Evolutionary conservation across 176 grass and related monocot species (phyloP), one percentile per base, ranked within the genome.

Genomic region (Oryza coarctata): DNA sequence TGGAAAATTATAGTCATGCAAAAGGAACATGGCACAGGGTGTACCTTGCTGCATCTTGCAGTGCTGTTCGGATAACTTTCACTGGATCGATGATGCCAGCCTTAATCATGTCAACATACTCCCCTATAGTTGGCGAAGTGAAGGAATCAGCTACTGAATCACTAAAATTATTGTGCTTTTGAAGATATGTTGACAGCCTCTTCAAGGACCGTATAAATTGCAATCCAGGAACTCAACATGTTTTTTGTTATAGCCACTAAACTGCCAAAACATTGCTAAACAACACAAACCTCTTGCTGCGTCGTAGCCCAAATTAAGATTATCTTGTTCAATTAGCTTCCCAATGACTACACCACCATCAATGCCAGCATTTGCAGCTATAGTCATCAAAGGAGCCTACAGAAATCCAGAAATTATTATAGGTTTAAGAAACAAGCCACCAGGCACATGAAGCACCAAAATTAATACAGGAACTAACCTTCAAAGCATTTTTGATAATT

Each of bases 41-140:
- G 27, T 88, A 94, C 95, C 95, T 98, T 75, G 86, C 87, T 47
- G 90, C 95, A 87, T 98, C 92, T 78, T 91, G 82, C 28, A 98
- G 79, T 68, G 95, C 95, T 66, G 90, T 94, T 79, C 92, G 86
- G 57, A 98, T 89, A 26, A 98, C 95, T 73, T 98, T 98, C 45
- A 94, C 72, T 7, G 95, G 95, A 83, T 98, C 95, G 0, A 94
- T 83, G 65, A 94, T 98, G 47, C 95, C 95, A 72, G 92, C 83
- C 82, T 98, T 89, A 57, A 98, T 93, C 92, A 94, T 93, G 90
- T 94, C 95, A 63, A 94, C 84, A 86, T 94, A 98, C 86, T 94
- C 90, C 39, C 78, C 95, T 98, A 35, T 26, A 85, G 62, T 85
- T 76, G 52, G 38, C 58, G 77, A 73, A 87, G 32, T n/a, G 23